phyloP scores from a whole-genome alignment of 768 basidiomycete genomes.

The Leccinum aurantiacum region DNA sequence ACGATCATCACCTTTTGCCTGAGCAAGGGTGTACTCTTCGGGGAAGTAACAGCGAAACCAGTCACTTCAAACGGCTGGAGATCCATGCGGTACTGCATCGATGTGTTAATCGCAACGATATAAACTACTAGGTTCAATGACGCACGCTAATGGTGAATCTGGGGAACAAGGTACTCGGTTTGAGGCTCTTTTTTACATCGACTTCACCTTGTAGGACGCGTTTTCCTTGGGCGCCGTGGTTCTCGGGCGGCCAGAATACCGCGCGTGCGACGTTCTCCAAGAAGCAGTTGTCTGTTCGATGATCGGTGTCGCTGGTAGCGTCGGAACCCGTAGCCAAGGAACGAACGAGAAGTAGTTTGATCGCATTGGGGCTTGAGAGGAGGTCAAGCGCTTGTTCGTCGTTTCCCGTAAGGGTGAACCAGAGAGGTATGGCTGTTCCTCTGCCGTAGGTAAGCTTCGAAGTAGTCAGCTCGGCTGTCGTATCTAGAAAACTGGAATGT shows the following conservation, averaged over 20 bases:
- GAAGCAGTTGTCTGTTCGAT: constrained; percentile 50
- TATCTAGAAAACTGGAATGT: not conserved
- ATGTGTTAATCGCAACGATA: constrained; percentile 14
- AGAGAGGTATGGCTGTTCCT: constrained; percentile 52
- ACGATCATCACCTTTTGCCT: constrained; percentile 42
- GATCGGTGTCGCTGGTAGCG: constrained; percentile 39
- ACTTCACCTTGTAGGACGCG: constrained; percentile 52
- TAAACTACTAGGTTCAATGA: not conserved
- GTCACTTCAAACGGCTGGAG: constrained; percentile 43
- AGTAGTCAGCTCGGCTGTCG: not conserved
- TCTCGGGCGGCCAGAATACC: constrained; percentile 44
- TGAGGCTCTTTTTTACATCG: constrained; percentile 44
- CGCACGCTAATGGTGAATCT: constrained; percentile 50
- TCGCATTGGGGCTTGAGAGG: constrained; percentile 40
- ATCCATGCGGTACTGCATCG: constrained; percentile 41
- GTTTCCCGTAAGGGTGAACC: constrained; percentile 43
- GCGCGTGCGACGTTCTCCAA: constrained; percentile 41
- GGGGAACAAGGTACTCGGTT: constrained; percentile 44
- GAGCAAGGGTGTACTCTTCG: constrained; percentile 34
- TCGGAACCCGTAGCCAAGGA: constrained; percentile 49
- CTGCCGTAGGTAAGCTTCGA: constrained; percentile 48
- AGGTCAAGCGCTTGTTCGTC: constrained; percentile 53
- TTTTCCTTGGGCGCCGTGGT: constrained; percentile 29
- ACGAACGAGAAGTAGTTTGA: constrained; percentile 45
- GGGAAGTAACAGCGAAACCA: constrained; percentile 38